Evolutionary conservation across 2,329 filamentous ascomycete species (phyloP).

Genomic region (Diaporthe longicolla): DNA sequence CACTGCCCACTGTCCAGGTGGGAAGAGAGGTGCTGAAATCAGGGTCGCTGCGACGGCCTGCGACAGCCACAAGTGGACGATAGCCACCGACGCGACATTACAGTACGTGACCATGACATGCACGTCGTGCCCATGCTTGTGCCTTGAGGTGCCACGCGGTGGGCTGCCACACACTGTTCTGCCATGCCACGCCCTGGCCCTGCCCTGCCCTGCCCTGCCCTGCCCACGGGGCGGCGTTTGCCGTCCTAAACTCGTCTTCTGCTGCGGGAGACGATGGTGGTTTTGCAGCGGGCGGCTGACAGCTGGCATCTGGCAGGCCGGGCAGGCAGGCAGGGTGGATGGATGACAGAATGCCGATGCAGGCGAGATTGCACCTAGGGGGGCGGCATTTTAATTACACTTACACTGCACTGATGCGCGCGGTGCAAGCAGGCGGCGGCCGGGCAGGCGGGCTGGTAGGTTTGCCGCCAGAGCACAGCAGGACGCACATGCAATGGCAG

Average conservation of each 20-base stretch:
- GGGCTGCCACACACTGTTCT: too few relatives aligned
- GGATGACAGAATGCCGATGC: slow-evolving; percentile 20
- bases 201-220: not conserved
- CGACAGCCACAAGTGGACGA: slow-evolving; percentile 27
- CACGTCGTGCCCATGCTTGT: too few relatives aligned
- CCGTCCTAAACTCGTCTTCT: not conserved
- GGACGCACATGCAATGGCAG: slow-evolving; percentile 11
- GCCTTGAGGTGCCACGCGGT: too few relatives aligned
- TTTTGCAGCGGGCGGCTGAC: not conserved
- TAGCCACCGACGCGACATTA: slow-evolving; percentile 10
- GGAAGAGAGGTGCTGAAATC: slow-evolving; percentile 6
- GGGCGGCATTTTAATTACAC: slow-evolving; percentile 6
- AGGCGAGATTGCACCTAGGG: slow-evolving; percentile 8
- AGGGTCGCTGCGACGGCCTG: slow-evolving; percentile 25
- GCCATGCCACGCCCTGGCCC: too few relatives aligned
- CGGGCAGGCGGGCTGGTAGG: not conserved
- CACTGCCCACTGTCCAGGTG: slow-evolving; percentile 7
- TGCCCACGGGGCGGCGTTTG: not conserved
- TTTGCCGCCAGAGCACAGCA: not conserved
- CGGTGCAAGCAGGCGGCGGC: not conserved
- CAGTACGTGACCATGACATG: slow-evolving; percentile 22
- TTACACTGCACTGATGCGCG: slow-evolving; percentile 8
- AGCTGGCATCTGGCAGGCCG: slow-evolving; percentile 11
- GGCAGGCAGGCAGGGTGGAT: slow-evolving; percentile 16
- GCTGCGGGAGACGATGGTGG: not conserved